Base-by-base conservation (phyloP, 176 grass and related monocot species). In the Eragrostis nindensis region DNA sequence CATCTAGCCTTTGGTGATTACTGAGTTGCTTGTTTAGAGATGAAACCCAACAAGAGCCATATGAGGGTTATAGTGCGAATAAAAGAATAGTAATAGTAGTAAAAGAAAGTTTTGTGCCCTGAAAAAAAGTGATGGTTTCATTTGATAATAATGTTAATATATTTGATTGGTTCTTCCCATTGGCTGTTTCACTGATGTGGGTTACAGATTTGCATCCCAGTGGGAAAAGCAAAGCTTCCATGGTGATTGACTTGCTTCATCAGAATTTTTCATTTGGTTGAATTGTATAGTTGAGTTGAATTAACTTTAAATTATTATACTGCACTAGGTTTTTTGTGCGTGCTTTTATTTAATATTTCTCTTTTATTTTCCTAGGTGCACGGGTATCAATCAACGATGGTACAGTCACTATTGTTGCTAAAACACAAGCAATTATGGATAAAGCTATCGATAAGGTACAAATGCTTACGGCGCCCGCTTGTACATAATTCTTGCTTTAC, bases 371-470 rank as follows among this genome's bases (percentile, higher is more conserved):
- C 18, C 49, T 62, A 89, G 96, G 96, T 93, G 96, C 92, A 79
- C 83, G 90, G 8, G 79, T 98, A 88, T 91, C 94, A 81, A 76
- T 98, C 49, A 90, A 79, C 55, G 96, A 98, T 84, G 96, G 92
- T 65, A 89, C 96, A 32, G 90, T 95, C 67, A 95, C 92, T 70
- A 95, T 95, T 87, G 90, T 98, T 88, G 96, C 96, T 81, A 98
- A 98, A 93, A 98, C 82, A 62, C 92, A 90, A 92, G 50, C 84
- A 54, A 73, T 87, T 83, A 93, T 98, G 90, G 92, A 98, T 68
- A 98, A 90, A 83, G 92, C 90, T 88, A 41, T 91, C 11, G 92
- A 95, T 75, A 93, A 98, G 92, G 96, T 98, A 91, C 30, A 79
- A 41, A 11, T 43, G 13, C 45, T 59, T 87, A 79, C 79, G 55